Evolutionary conservation across 1,139 yeast species (phyloP).

Genomic region (Eremothecium gossypii): DNA sequence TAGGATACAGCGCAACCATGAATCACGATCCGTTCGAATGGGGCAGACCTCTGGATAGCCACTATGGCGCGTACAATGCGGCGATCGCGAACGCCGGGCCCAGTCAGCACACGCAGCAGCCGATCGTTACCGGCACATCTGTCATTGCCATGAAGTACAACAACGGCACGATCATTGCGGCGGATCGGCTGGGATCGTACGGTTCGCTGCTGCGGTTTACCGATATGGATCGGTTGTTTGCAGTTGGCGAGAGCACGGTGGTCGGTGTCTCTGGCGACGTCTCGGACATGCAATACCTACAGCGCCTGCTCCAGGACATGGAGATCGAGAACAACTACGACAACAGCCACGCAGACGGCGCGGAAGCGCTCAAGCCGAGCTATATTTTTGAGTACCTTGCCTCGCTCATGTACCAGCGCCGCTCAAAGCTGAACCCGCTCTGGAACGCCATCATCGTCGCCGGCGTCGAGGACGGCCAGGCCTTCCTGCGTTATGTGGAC

Average conservation of each 20-base stretch:
- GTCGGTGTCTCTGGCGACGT: conserved; percentile 95
- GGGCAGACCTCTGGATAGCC: conserved; percentile 86
- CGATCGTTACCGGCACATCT: conserved; percentile 93
- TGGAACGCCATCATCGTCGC: conserved; percentile 95
- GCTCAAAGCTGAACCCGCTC: conserved; percentile 89
- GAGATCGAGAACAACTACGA: conserved; percentile 75
- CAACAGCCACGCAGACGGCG: conserved; percentile 45
- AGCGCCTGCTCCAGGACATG: conserved; percentile 66
- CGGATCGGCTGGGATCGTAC: conserved; percentile 88
- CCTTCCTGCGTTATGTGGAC: conserved; percentile 79
- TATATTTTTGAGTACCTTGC: conserved; percentile 84
- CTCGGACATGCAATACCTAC: conserved; percentile 82
- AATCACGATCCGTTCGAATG: conserved; percentile 91
- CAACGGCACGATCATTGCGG: conserved; percentile 88
- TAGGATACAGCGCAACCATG: conserved; percentile 40
- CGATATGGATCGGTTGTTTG: conserved; percentile 73
- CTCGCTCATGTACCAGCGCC: conserved; percentile 73
- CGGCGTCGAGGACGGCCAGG: conserved; percentile 67
- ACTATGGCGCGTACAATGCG: conserved; percentile 72
- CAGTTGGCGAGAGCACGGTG: conserved; percentile 75
- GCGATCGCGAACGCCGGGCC: conserved; percentile 60
- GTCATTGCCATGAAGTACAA: conserved; percentile 85
- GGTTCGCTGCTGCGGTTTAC: conserved; percentile 87
- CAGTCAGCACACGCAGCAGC: conserved; percentile 80
- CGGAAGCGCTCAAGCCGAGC: conserved; percentile 65